Conservation (phyloP, 345 rosid species). For the Hypericum perforatum region DNA sequence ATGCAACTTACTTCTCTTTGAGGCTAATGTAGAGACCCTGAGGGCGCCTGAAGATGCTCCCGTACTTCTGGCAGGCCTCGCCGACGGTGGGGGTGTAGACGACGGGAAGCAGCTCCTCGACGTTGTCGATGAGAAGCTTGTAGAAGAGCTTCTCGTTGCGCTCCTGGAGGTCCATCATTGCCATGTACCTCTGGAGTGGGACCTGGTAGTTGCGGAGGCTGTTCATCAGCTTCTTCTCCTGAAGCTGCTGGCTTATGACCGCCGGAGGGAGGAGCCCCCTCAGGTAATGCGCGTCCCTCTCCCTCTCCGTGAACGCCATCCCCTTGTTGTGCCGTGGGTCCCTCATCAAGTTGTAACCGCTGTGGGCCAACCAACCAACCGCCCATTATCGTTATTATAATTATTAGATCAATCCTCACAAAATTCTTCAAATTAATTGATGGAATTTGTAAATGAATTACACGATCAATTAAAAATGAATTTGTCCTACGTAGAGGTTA, state of each 20-base stretch:
- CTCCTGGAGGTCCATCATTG: slow-evolving; percentile 6
- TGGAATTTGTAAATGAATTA: too few species aligned
- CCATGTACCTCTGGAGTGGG: slow-evolving; percentile 3
- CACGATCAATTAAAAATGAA: too few species aligned
- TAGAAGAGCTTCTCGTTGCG: slow-evolving; percentile 1
- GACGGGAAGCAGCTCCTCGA: slow-evolving; percentile 4
- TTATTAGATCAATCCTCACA: background rate
- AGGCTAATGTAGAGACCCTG: slow-evolving; percentile 4
- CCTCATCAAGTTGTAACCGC: slow-evolving; percentile 1
- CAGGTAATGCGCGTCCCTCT: slow-evolving; percentile 2
- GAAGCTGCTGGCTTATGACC: slow-evolving; percentile 1
- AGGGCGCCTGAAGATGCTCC: slow-evolving; percentile 3
- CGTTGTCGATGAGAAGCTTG: slow-evolving; percentile 2
- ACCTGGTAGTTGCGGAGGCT: background rate
- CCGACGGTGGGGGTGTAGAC: slow-evolving; percentile 3
- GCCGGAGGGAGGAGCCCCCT: background rate
- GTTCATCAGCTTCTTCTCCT: slow-evolving; percentile 3
- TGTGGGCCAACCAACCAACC: background rate
- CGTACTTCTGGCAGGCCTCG: slow-evolving; percentile 4
- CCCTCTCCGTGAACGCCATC: slow-evolving; percentile 2
- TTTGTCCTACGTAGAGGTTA: too few species aligned
- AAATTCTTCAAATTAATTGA: background rate
- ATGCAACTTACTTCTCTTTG: background rate
- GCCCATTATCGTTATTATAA: too few species aligned
- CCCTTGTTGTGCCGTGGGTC: slow-evolving; percentile 6